These are phyloP conservation scores for Trichosporon coremiiforme DNA, from an alignment of 1,284 basidiomycete genomes.

Conservation along the genomic window DNA sequence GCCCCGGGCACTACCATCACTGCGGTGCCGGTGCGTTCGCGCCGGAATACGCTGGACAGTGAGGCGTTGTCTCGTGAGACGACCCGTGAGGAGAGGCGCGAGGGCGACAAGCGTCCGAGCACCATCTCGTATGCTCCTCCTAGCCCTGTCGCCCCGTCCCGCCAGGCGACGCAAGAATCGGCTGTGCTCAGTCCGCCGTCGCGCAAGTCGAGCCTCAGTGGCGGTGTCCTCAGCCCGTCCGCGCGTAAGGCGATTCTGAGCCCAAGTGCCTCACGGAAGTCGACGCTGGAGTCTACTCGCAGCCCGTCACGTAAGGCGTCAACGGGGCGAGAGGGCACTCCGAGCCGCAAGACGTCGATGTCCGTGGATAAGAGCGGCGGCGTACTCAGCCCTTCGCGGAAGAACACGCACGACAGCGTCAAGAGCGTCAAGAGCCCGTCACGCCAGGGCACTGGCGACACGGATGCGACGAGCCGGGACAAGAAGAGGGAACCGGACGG, in stretches of 20 bases:
- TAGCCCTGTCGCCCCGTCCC: background rate
- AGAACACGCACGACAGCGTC: background rate
- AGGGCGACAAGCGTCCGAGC: slow-evolving; percentile 4
- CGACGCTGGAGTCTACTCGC: background rate
- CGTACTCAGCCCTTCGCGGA: background rate
- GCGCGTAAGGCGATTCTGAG: background rate
- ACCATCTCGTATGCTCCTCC: background rate
- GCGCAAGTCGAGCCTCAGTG: slow-evolving; percentile 6
- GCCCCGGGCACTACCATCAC: background rate
- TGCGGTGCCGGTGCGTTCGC: background rate
- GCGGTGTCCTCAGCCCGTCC: background rate
- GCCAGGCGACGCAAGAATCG: background rate
- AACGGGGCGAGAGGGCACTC: background rate
- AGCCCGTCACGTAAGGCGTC: slow-evolving; percentile 7
- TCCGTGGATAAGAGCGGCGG: background rate
- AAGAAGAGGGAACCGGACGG: slow-evolving; percentile 1
- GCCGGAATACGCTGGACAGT: slow-evolving; percentile 3
- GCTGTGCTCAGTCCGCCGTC: background rate
- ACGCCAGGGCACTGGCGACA: background rate
- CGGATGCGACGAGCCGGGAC: background rate
- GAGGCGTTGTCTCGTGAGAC: slow-evolving; percentile 16
- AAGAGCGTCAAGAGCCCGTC: background rate
- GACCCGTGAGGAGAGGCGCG: slow-evolving; percentile 8
- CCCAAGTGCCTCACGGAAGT: background rate
- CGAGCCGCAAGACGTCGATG: background rate